Conservation (phyloP, 1,139 yeast genomes). For the Maudiozyma humilis region DNA sequence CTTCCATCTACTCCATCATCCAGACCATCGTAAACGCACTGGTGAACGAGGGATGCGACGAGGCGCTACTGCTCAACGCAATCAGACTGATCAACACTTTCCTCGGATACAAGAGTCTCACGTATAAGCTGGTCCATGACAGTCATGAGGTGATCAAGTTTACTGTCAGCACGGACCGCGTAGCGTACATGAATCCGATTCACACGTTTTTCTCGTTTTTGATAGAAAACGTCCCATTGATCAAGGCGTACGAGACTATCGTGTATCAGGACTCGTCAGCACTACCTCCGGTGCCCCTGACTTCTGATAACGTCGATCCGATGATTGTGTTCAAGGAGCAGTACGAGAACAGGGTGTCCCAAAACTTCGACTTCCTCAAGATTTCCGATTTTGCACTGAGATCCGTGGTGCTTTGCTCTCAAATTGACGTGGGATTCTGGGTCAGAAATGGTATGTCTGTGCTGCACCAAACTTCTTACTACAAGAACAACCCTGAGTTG, state of each 20-base stretch:
- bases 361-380: constrained; percentile 36
- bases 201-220: constrained; percentile 39
- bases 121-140: constrained; percentile 22
- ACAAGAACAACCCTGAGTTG: constrained; percentile 31
- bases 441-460: constrained; percentile 55
- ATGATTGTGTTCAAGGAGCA: constrained; percentile 1
- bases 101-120: constrained; percentile 22
- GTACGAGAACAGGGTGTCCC: background rate
- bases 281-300: constrained; percentile 5
- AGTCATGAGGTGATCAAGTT: constrained; percentile 32
- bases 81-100: constrained; percentile 35
- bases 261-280: constrained; percentile 13
- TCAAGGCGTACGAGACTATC: constrained; percentile 17
- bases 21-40: constrained; percentile 38
- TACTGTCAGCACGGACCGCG: constrained; percentile 41
- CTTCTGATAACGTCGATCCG: background rate
- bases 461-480: constrained; percentile 39
- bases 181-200: constrained; percentile 53
- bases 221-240: constrained; percentile 24
- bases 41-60: constrained; percentile 22
- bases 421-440: constrained; percentile 55
- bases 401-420: constrained; percentile 49
- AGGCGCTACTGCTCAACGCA: constrained; percentile 26
- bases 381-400: constrained; percentile 52
- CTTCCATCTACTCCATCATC: constrained; percentile 41